Conservation (phyloP, 352 stramenopile genomes). For the Albugo laibachii region DNA sequence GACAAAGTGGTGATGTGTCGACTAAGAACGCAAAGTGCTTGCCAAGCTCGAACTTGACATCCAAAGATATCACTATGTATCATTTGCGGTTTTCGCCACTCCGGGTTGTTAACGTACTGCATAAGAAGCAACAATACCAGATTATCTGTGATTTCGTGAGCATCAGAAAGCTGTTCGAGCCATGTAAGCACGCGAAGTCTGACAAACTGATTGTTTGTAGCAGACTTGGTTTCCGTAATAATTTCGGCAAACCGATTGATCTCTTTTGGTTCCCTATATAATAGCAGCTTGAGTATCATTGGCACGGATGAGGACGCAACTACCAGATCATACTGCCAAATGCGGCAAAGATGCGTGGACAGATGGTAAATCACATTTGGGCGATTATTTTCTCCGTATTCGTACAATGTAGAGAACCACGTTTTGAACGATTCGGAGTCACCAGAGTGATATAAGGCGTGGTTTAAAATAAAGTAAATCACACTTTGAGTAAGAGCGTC, state of each 20-base stretch:
- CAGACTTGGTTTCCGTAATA: neutral
- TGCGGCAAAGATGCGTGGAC: slow-evolving; percentile 32
- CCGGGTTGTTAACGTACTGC: slow-evolving; percentile 24
- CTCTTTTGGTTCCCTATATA: slow-evolving; percentile 54
- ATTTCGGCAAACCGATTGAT: slow-evolving; percentile 5
- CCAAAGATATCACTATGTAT: slow-evolving; percentile 69
- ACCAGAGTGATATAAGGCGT: slow-evolving; percentile 4
- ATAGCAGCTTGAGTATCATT: slow-evolving; percentile 41
- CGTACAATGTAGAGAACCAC: slow-evolving; percentile 30
- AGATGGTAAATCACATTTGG: slow-evolving; percentile 72
- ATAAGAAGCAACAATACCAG: slow-evolving; percentile 20
- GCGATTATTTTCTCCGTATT: slow-evolving; percentile 30
- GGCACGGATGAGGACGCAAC: slow-evolving; percentile 29
- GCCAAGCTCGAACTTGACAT: slow-evolving; percentile 52
- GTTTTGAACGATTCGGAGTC: slow-evolving; percentile 19
- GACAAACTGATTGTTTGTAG: slow-evolving; percentile 36
- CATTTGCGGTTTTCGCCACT: slow-evolving; percentile 69
- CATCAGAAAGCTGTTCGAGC: slow-evolving; percentile 30
- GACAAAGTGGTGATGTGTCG: slow-evolving; percentile 17
- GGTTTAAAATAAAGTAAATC: slow-evolving; percentile 26
- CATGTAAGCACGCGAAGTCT: slow-evolving; percentile 46
- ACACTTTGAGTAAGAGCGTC: slow-evolving; percentile 43
- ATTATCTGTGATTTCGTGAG: neutral
- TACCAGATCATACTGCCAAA: slow-evolving; percentile 31
- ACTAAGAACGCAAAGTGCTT: slow-evolving; percentile 53